A percentile compares a stretch with the other conserved stretches of the same genome.
phyloP scores from a whole-genome alignment of 306 rosid genomes.

The Canavalia gladiata region DNA sequence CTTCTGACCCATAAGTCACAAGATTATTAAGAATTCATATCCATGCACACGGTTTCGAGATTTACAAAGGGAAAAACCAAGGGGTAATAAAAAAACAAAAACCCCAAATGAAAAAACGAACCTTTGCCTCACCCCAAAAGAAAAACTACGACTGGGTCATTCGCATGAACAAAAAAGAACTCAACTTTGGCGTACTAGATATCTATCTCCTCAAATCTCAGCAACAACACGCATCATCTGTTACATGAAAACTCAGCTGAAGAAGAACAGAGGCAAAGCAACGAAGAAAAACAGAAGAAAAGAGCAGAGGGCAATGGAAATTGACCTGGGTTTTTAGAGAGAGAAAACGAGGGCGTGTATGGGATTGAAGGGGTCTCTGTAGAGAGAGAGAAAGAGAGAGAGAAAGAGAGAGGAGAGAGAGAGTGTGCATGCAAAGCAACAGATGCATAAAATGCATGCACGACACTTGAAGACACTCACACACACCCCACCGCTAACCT shows the following conservation, averaged over 20 bases:
- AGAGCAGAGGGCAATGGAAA: conserved; percentile 46
- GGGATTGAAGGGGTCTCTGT: not conserved
- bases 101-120: not conserved
- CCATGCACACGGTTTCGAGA: conserved; percentile 50
- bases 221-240: conserved; percentile 8
- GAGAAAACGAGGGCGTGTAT: conserved; percentile 56
- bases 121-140: conserved; percentile 40
- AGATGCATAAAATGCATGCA: conserved; percentile 98
- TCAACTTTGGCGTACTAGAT: conserved; percentile 11
- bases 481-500: conserved; percentile 57
- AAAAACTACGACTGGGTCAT: conserved; percentile 43
- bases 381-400: conserved; percentile 46
- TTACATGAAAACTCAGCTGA: conserved; percentile 30
- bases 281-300: conserved; percentile 44
- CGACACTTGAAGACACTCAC: conserved; percentile 88
- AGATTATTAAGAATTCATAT: conserved; percentile 4
- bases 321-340: conserved; percentile 56
- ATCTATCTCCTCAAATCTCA: conserved; percentile 30
- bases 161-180: conserved; percentile 41
- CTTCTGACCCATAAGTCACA: conserved; percentile 44
- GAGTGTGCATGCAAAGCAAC: conserved; percentile 94
- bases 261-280: conserved; percentile 51
- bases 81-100: not conserved
- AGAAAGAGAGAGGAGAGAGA: conserved; percentile 45
- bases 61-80: conserved; percentile 41